phyloP scores from a whole-genome alignment of 2,329 filamentous ascomycete species.

The Botrytis squamosa region DNA sequence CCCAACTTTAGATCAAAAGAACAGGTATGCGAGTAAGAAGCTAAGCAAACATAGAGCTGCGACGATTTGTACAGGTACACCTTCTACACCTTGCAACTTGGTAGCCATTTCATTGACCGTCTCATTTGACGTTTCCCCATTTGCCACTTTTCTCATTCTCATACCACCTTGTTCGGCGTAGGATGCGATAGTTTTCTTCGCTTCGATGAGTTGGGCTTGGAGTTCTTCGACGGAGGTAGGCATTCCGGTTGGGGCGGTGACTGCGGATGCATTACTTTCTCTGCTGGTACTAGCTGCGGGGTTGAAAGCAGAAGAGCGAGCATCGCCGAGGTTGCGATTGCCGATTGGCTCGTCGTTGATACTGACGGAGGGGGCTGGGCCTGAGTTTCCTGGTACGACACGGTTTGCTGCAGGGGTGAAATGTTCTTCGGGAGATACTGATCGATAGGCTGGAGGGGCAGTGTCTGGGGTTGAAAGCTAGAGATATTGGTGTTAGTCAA shows the following conservation, averaged over 20 bases:
- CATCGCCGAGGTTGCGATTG: constrained; percentile 46
- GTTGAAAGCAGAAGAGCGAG: constrained; percentile 69
- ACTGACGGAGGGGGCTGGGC: constrained; percentile 44
- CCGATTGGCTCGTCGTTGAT: constrained; percentile 44
- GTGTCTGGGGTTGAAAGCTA: constrained; percentile 31
- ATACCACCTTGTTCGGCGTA: constrained; percentile 71
- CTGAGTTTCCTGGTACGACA: constrained; percentile 30
- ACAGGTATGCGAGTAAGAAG: constrained; percentile 92
- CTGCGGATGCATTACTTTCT: constrained; percentile 40
- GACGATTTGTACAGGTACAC: constrained; percentile 83
- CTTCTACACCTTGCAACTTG: constrained; percentile 52
- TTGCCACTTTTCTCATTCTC: constrained; percentile 72
- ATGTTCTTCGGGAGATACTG: constrained; percentile 49
- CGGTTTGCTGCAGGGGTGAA: constrained; percentile 37
- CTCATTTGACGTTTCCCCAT: constrained; percentile 50
- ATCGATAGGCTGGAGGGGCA: constrained; percentile 52
- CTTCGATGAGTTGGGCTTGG: constrained; percentile 70
- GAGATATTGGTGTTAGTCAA: constrained; percentile 7
- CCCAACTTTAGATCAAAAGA: constrained; percentile 67
- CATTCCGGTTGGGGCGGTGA: constrained; percentile 46
- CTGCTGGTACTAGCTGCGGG: constrained; percentile 51
- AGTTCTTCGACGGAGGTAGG: constrained; percentile 55
- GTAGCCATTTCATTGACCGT: constrained; percentile 51
- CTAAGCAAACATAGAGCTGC: constrained; percentile 82
- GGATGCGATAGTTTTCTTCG: constrained; percentile 68